phyloP scores from a whole-genome alignment of 805 yeast species.

The Blastobotrys mokoenaii region DNA sequence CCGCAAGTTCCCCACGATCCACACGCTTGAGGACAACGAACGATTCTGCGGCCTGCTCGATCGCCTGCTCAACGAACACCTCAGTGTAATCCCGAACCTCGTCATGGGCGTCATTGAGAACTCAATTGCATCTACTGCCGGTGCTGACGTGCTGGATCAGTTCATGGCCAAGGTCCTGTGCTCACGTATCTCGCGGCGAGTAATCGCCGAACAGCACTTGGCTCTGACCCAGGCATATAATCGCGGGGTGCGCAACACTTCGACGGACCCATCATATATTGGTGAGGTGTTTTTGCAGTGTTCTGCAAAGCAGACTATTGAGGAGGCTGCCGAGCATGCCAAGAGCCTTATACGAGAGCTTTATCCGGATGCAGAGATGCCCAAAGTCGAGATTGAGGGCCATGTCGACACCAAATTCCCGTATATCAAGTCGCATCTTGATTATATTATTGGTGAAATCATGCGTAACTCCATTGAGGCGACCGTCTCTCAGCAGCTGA shows the following conservation, averaged over 20 bases:
- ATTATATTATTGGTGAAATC: constrained; percentile 80
- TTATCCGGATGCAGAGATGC: constrained; percentile 41
- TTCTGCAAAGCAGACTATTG: constrained; percentile 59
- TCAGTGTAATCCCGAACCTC: constrained; percentile 74
- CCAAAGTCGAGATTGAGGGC: constrained; percentile 71
- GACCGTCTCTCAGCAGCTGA: constrained; percentile 45
- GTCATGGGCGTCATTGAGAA: constrained; percentile 91
- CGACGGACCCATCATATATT: constrained; percentile 29
- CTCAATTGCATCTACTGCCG: constrained; percentile 47
- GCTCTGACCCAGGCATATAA: constrained; percentile 62
- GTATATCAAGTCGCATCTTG: constrained; percentile 78
- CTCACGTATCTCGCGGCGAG: constrained; percentile 81
- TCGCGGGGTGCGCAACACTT: constrained; percentile 38
- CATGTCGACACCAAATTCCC: constrained; percentile 60
- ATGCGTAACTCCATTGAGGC: constrained; percentile 81
- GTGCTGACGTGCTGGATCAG: constrained; percentile 56
- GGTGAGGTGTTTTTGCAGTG: constrained; percentile 82
- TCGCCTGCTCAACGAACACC: constrained; percentile 62
- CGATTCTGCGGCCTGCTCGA: constrained; percentile 58
- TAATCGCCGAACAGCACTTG: constrained; percentile 85
- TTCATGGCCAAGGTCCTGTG: constrained; percentile 72
- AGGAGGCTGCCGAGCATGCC: constrained; percentile 46
- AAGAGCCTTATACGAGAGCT: constrained; percentile 35
- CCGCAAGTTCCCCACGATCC: constrained; percentile 61
- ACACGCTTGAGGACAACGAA: constrained; percentile 65